phyloP scores from a whole-genome alignment of 306 rosid genomes.

The Calophaca sinica region DNA sequence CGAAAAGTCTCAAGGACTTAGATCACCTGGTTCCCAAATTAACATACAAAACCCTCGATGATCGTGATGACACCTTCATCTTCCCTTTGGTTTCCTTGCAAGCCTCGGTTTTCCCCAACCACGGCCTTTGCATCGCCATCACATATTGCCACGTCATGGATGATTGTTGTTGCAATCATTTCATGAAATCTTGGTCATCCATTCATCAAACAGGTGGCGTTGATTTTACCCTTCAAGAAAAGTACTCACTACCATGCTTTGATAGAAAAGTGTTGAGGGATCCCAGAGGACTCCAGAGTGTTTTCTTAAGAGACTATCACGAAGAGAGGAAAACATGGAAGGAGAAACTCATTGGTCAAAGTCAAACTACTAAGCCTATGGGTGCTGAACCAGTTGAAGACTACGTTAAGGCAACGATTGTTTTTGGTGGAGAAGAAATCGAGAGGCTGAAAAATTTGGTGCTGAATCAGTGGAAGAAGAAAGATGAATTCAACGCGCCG shows the following conservation, averaged over 20 bases:
- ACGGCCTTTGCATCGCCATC: slow-evolving; percentile 53
- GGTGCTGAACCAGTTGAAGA: neutral
- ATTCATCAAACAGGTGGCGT: slow-evolving; percentile 14
- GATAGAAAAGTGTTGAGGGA: slow-evolving; percentile 48
- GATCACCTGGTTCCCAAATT: slow-evolving; percentile 43
- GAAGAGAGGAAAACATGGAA: slow-evolving; percentile 47
- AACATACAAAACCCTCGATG: neutral
- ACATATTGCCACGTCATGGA: slow-evolving; percentile 56
- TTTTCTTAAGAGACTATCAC: slow-evolving; percentile 50
- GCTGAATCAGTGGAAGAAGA: slow-evolving; percentile 22
- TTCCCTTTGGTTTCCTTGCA: slow-evolving; percentile 45
- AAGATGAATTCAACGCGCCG: neutral
- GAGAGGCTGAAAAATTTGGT: slow-evolving; percentile 32
- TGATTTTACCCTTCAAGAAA: neutral
- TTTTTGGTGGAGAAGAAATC: slow-evolving; percentile 38
- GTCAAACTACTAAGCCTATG: neutral
- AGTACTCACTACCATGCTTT: slow-evolving; percentile 25
- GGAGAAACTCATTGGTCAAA: slow-evolving; percentile 26
- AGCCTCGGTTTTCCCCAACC: slow-evolving; percentile 42
- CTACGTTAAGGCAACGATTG: slow-evolving; percentile 37
- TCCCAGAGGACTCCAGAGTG: slow-evolving; percentile 25
- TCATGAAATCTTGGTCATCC: slow-evolving; percentile 53
- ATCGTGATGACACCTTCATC: slow-evolving; percentile 11
- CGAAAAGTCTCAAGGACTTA: slow-evolving; percentile 28
- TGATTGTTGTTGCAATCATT: slow-evolving; percentile 41